Percentiles rank a stretch among this genome's conserved stretches.
phyloP scores from a whole-genome alignment of 495 filamentous ascomycete species.

The Neurospora sp. region DNA sequence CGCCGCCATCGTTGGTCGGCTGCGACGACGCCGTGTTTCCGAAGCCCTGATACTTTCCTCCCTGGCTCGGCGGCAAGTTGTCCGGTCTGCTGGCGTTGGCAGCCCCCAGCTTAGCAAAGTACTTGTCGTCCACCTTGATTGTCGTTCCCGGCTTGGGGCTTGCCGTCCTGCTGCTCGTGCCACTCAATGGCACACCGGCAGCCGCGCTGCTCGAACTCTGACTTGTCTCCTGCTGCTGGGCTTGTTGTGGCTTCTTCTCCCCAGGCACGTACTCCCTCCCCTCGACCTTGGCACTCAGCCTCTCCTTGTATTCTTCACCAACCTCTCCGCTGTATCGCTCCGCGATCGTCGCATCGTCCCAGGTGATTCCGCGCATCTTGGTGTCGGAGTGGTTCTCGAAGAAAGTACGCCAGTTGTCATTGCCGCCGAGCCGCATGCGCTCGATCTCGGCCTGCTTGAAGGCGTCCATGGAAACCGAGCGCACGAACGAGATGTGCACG shows the following conservation, averaged over 20 bases:
- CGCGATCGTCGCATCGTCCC: slow-evolving; percentile 70
- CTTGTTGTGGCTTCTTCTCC: slow-evolving; percentile 28
- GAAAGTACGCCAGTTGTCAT: slow-evolving; percentile 74
- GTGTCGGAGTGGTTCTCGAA: slow-evolving; percentile 64
- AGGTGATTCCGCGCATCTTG: slow-evolving; percentile 45
- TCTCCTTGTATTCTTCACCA: slow-evolving; percentile 94
- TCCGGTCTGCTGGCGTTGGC: slow-evolving; percentile 70
- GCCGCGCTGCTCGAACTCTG: slow-evolving; percentile 28
- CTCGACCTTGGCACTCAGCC: slow-evolving; percentile 75
- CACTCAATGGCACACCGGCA: slow-evolving; percentile 30
- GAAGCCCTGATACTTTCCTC: slow-evolving; percentile 87
- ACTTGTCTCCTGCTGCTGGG: not conserved
- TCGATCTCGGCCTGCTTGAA: slow-evolving; percentile 82
- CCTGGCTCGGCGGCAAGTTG: slow-evolving; percentile 70
- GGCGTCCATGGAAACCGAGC: slow-evolving; percentile 93
- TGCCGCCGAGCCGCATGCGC: slow-evolving; percentile 80
- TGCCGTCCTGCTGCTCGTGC: slow-evolving; percentile 55
- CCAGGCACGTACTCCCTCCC: slow-evolving; percentile 68
- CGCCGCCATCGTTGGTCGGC: slow-evolving; percentile 25
- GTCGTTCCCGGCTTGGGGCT: slow-evolving; percentile 44
- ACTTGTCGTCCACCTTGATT: slow-evolving; percentile 66
- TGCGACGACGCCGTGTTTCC: slow-evolving; percentile 54
- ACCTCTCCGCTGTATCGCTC: slow-evolving; percentile 78
- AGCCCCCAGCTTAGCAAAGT: slow-evolving; percentile 72
- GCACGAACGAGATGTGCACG: slow-evolving; percentile 96